Percentiles rank a stretch among this genome's conserved stretches.
Conservation (phyloP, 2,329 filamentous ascomycete species). For the Plectosphaerella sp. region DNA sequence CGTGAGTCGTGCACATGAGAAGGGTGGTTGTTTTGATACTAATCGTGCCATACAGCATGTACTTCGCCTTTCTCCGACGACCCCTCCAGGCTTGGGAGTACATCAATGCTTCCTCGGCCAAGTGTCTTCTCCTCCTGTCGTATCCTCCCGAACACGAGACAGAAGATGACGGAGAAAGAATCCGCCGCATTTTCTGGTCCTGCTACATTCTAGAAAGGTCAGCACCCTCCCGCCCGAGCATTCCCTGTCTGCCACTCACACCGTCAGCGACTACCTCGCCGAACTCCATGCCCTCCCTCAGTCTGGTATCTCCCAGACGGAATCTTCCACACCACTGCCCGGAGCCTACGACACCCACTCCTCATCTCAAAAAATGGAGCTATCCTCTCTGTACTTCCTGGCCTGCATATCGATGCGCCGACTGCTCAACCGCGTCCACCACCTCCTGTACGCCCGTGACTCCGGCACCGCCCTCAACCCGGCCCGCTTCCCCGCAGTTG, state of each 20-base stretch:
- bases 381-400: slow-evolving; percentile 47
- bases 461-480: slow-evolving; percentile 39
- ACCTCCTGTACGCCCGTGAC: slow-evolving; percentile 42
- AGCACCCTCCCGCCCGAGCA: background rate
- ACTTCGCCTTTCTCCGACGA: slow-evolving; percentile 44
- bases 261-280: slow-evolving; percentile 43
- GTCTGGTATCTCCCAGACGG: slow-evolving; percentile 45
- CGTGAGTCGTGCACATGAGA: slow-evolving; percentile 24
- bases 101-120: slow-evolving; percentile 42
- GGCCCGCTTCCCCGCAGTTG: slow-evolving; percentile 40
- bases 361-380: slow-evolving; percentile 31
- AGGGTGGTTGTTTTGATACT: background rate
- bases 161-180: slow-evolving; percentile 39
- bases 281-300: slow-evolving; percentile 46
- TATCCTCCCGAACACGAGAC: slow-evolving; percentile 30
- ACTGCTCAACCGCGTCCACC: slow-evolving; percentile 42
- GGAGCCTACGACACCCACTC: slow-evolving; percentile 41
- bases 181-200: slow-evolving; percentile 48
- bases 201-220: slow-evolving; percentile 50
- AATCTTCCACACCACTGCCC: slow-evolving; percentile 44
- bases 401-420: slow-evolving; percentile 48
- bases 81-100: slow-evolving; percentile 50
- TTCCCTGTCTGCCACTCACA: background rate
- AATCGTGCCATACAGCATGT: slow-evolving; percentile 25
- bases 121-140: slow-evolving; percentile 43